Conservation (phyloP, 345 rosid genomes). For the Gossypium arboreum region DNA sequence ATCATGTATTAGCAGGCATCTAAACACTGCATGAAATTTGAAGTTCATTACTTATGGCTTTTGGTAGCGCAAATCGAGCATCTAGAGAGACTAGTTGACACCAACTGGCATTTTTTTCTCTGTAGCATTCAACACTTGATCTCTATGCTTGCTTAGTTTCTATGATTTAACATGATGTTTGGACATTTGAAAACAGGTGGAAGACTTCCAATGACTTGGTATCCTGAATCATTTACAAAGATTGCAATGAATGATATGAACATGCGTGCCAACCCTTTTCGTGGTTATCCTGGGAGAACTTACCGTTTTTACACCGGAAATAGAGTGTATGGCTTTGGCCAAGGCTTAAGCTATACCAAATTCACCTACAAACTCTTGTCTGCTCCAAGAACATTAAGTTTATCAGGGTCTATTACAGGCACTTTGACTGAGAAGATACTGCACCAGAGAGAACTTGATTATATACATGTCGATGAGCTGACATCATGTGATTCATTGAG, state of each 20-base stretch:
- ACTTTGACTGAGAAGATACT: slow-evolving; percentile 34
- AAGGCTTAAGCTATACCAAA: slow-evolving; percentile 72
- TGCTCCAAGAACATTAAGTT: slow-evolving; percentile 49
- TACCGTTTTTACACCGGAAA: slow-evolving; percentile 75
- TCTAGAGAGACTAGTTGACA: not conserved
- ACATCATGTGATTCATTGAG: slow-evolving; percentile 47
- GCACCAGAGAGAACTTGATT: slow-evolving; percentile 30
- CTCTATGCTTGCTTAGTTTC: not conserved
- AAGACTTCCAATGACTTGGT: slow-evolving; percentile 90
- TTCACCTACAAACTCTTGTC: slow-evolving; percentile 56
- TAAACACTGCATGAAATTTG: not conserved
- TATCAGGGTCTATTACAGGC: slow-evolving; percentile 26
- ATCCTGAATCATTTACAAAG: slow-evolving; percentile 66
- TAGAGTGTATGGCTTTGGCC: slow-evolving; percentile 60
- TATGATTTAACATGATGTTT: slow-evolving; percentile 11
- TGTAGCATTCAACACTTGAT: not conserved
- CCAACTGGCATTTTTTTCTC: not conserved
- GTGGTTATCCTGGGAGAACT: slow-evolving; percentile 87
- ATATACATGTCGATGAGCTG: slow-evolving; percentile 30
- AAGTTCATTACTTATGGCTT: slow-evolving; percentile 1
- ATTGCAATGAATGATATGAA: slow-evolving; percentile 82
- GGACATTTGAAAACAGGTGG: slow-evolving; percentile 53
- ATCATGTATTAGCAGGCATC: not conserved
- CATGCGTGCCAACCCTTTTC: slow-evolving; percentile 71
- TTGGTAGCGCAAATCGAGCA: slow-evolving; percentile 8